phyloP scores from a whole-genome alignment of 1,284 basidiomycete species.

The Cutaneotrichosporon sp. region DNA sequence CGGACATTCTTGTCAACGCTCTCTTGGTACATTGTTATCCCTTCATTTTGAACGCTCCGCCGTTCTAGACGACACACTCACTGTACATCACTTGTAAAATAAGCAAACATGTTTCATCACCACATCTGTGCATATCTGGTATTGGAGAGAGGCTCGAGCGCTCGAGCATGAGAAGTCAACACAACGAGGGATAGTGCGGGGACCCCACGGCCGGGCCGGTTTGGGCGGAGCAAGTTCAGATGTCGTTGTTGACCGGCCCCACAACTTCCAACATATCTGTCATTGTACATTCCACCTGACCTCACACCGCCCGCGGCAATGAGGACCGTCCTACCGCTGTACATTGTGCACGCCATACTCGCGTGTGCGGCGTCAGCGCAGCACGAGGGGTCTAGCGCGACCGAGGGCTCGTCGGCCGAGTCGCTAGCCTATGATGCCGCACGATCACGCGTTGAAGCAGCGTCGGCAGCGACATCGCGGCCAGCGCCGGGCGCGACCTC shows the following conservation, averaged over 20 bases:
- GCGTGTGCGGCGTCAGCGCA: neutral
- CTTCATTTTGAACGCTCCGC: too few species aligned
- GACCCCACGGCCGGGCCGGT: neutral
- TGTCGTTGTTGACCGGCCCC: neutral
- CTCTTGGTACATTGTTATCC: too few species aligned
- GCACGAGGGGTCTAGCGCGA: neutral
- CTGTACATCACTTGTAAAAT: neutral
- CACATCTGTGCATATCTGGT: neutral
- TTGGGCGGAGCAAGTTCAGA: neutral
- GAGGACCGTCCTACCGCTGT: conserved; percentile 3
- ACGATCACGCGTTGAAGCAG: neutral
- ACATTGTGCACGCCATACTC: conserved; percentile 8
- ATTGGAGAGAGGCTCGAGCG: too few species aligned
- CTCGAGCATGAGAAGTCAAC: too few species aligned
- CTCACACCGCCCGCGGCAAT: conserved; percentile 1
- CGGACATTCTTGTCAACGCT: too few species aligned
- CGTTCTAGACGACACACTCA: too few species aligned
- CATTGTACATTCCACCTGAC: neutral
- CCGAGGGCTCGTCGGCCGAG: neutral
- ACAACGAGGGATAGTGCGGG: too few species aligned
- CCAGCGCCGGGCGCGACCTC: neutral
- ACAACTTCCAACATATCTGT: neutral
- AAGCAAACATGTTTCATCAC: neutral
- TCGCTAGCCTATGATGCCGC: neutral
- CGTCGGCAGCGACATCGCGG: neutral